A percentile compares a stretch with the other conserved stretches of the same genome.
Evolutionary conservation across 352 stramenopile genomes (phyloP).

Genomic region (Phytophthora fragariae): DNA sequence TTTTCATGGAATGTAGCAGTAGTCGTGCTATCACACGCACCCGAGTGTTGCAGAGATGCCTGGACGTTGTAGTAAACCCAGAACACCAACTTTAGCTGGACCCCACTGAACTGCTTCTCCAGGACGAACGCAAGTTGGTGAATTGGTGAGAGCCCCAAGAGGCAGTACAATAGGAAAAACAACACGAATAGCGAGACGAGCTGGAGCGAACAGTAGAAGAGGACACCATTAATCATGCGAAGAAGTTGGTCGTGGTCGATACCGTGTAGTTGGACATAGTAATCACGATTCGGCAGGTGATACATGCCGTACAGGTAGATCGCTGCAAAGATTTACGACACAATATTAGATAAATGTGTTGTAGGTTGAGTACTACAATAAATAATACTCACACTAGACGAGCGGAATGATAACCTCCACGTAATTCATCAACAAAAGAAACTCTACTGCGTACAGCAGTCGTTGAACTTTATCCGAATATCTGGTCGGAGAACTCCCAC

Average conservation of each 20-base stretch:
- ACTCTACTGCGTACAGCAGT: neutral
- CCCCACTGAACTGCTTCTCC: neutral
- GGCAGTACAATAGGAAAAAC: neutral
- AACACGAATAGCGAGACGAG: neutral
- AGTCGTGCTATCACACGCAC: neutral
- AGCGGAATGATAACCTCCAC: conserved; percentile 2
- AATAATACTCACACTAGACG: neutral
- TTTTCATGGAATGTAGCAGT: neutral
- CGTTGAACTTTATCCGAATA: neutral
- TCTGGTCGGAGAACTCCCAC: neutral
- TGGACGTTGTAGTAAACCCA: conserved; percentile 3
- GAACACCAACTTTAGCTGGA: neutral
- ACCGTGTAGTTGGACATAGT: neutral
- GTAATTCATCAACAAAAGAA: neutral
- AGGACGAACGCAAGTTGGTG: neutral
- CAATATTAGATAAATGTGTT: neutral
- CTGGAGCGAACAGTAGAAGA: neutral
- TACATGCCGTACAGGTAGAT: conserved; percentile 1
- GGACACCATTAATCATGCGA: neutral
- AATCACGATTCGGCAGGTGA: neutral
- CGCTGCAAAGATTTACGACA: neutral
- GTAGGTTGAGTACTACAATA: neutral
- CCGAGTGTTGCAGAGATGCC: neutral
- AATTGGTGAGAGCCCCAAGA: neutral
- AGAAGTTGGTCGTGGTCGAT: neutral